These are phyloP conservation scores for Arxiozyma slooffiae DNA, from an alignment of 1,139 yeast genomes.

Conservation along the genomic window DNA sequence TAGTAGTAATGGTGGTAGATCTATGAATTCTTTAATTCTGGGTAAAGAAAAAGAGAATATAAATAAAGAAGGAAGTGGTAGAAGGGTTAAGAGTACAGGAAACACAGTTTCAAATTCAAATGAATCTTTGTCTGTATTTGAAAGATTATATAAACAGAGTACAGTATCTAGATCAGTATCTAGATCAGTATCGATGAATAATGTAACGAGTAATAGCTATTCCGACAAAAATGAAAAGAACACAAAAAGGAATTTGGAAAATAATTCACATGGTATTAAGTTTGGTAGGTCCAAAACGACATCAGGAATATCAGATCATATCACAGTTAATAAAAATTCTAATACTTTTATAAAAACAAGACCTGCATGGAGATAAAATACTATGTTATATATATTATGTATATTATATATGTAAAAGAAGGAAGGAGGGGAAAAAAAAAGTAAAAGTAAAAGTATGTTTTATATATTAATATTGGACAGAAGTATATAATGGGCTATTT, in stretches of 20 bases:
- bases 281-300: constrained; percentile 12
- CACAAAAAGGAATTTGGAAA: neutral
- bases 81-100: constrained; percentile 4
- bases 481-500: constrained; percentile 35
- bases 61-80: neutral
- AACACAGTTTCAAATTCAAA: neutral
- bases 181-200: too few relatives aligned
- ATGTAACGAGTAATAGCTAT: neutral
- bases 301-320: neutral
- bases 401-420: too few relatives aligned
- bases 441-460: neutral
- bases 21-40: neutral
- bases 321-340: neutral
- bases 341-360: constrained; percentile 1
- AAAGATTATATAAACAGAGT: constrained; percentile 15
- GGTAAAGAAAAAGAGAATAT: neutral
- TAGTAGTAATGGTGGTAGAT: too few relatives aligned
- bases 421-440: neutral
- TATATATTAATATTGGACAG: neutral
- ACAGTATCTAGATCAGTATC: constrained; percentile 12
- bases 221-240: neutral
- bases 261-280: constrained; percentile 2
- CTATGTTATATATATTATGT: too few relatives aligned
- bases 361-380: constrained; percentile 8
- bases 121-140: constrained; percentile 12